Evolutionary conservation across 805 yeast genomes (phyloP).

Genomic region (Ogataea kodamae): DNA sequence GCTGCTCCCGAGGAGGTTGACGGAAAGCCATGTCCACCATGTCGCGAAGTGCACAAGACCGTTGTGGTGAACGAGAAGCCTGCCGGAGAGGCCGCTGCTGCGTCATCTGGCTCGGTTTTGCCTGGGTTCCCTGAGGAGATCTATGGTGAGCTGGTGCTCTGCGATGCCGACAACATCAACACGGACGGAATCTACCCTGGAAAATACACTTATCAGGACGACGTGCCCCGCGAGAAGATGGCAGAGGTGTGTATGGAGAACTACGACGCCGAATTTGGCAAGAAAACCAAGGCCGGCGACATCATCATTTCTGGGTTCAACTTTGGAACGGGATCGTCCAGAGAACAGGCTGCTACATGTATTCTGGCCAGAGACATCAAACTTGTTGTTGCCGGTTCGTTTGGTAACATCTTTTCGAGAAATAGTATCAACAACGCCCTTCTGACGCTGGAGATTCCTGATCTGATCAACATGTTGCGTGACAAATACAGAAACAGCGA

Average conservation of each 20-base stretch:
- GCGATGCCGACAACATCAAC: slow-evolving; percentile 96
- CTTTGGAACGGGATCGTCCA: slow-evolving; percentile 97
- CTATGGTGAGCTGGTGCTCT: slow-evolving; percentile 86
- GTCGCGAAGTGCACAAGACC: slow-evolving; percentile 46
- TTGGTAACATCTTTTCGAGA: slow-evolving; percentile 94
- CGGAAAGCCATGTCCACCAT: slow-evolving; percentile 50
- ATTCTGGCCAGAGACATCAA: slow-evolving; percentile 90
- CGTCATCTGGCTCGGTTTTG: slow-evolving; percentile 63
- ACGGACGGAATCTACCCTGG: slow-evolving; percentile 99
- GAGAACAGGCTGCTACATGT: slow-evolving; percentile 99
- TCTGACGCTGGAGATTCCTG: slow-evolving; percentile 90
- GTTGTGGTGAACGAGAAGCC: slow-evolving; percentile 34
- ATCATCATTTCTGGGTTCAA: slow-evolving; percentile 89
- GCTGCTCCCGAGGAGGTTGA: slow-evolving; percentile 86
- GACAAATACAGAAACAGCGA: slow-evolving; percentile 50
- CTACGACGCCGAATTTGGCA: slow-evolving; percentile 85
- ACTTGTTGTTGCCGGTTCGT: slow-evolving; percentile 93
- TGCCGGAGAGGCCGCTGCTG: slow-evolving; percentile 26
- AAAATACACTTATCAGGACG: slow-evolving; percentile 97
- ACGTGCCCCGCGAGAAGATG: slow-evolving; percentile 91
- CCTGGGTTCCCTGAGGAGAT: slow-evolving; percentile 89
- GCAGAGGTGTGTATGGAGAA: slow-evolving; percentile 99
- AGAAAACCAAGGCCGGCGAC: slow-evolving; percentile 78
- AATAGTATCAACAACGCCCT: slow-evolving; percentile 96
- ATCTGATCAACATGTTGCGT: slow-evolving; percentile 72